A percentile compares a stretch with the other conserved stretches of the same genome.
These are phyloP conservation scores for Agaricales sp. DNA, from an alignment of 1,284 basidiomycete genomes.

Conservation along the genomic window DNA sequence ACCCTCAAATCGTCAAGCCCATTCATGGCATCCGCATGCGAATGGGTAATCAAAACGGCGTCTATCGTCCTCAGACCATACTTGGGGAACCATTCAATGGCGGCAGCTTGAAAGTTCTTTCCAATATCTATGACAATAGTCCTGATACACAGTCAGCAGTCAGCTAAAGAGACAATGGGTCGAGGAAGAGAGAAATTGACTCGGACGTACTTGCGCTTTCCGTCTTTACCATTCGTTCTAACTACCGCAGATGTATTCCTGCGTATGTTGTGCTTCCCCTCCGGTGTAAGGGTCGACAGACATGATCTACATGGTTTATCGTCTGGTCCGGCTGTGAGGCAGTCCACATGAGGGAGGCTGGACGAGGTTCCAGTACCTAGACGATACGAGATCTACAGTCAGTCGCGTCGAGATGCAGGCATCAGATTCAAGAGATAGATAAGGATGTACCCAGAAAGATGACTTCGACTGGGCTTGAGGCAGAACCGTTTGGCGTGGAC, in stretches of 20 bases:
- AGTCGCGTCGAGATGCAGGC: too few relatives aligned
- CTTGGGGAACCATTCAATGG: slow-evolving; percentile 74
- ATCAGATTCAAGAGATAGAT: not conserved
- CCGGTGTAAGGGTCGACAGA: slow-evolving; percentile 49
- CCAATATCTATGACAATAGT: slow-evolving; percentile 74
- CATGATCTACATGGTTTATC: slow-evolving; percentile 50
- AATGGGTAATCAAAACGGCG: slow-evolving; percentile 70
- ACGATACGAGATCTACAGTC: not conserved
- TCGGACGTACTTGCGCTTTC: slow-evolving; percentile 38
- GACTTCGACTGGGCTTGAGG: slow-evolving; percentile 32
- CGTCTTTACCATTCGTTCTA: slow-evolving; percentile 40
- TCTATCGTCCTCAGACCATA: slow-evolving; percentile 66
- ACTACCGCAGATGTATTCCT: slow-evolving; percentile 67
- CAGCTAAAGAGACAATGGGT: not conserved
- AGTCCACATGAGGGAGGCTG: slow-evolving; percentile 53
- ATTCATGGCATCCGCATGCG: slow-evolving; percentile 76
- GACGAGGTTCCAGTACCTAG: slow-evolving; percentile 56
- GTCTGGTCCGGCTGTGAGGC: slow-evolving; percentile 46
- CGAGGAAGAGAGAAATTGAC: slow-evolving; percentile 2
- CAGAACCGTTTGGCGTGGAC: slow-evolving; percentile 7
- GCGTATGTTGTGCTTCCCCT: slow-evolving; percentile 66
- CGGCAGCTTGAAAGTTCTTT: slow-evolving; percentile 70
- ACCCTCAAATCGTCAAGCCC: slow-evolving; percentile 75
- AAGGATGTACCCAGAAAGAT: slow-evolving; percentile 46
- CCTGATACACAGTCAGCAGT: slow-evolving; percentile 22